Base-by-base conservation (phyloP, 345 rosid genomes). In the Salix caprea region DNA sequence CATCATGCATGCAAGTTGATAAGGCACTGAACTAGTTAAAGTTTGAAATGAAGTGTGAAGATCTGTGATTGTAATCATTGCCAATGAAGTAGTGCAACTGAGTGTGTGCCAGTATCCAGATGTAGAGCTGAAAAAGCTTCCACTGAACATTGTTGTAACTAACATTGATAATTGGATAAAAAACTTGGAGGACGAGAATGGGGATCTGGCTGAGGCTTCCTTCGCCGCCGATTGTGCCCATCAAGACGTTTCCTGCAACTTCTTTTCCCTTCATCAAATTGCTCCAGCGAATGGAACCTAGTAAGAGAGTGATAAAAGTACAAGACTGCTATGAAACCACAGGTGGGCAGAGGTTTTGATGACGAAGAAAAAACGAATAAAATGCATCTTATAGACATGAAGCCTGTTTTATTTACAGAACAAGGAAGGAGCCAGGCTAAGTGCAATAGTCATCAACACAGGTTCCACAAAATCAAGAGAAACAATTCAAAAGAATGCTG, bases 201-300 rank as follows among this genome's bases (percentile, higher is more conserved):
- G 23, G 79, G 82, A 39, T 82, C 87, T 0, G 88, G 84, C 80
- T 84, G 88, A 73, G 90, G 87, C 78, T 88, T 88, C 71, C 90
- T 78, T 65, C 88, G 70, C 56, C 88, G 82, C 71, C 87, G 69
- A 77, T 88, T 88, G 75, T 88, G 90, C 46, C 90, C 90, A 56
- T 85, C 90, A 21, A 88, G 88, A 21, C 88, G 90, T 74, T 84
- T 88, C 80, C 90, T 84, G 86, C 90, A 88, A 71, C 90, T 88
- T 81, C 90, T 76, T 77, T 85, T 88, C 61, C 90, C 88, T 77
- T 88, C 90, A 36, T 88, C 90, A 79, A 88, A 88, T 65, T 85
- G 89, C 80, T 88, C 90, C 73, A 86, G 77, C 42, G 85, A 77
- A 82, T 85, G 90, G 80, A 88, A 85, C 82, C 90, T 88, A 69